Evolutionary conservation across 1,284 basidiomycete genomes (phyloP).

Genomic region (Cryptococcus hybrid): DNA sequence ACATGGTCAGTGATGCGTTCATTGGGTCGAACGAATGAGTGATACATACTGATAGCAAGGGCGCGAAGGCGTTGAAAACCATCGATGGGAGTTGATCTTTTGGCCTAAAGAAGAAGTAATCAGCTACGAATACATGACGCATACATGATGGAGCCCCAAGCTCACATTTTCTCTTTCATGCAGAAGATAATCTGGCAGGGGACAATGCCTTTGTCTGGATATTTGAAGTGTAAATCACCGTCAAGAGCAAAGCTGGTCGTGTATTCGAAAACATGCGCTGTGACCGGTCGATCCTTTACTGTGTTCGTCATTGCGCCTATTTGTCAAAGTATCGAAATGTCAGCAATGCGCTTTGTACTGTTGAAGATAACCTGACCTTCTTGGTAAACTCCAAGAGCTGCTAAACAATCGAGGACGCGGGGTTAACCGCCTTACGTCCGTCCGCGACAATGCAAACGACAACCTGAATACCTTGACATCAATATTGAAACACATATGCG

Average conservation of each 20-base stretch:
- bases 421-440: slow-evolving; percentile 87
- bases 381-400: slow-evolving; percentile 58
- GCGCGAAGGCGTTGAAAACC: slow-evolving; percentile 90
- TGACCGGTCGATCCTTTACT: slow-evolving; percentile 82
- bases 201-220: slow-evolving; percentile 88
- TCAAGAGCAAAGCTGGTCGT: slow-evolving; percentile 89
- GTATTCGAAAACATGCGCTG: slow-evolving; percentile 88
- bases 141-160: neutral
- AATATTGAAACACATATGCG: neutral
- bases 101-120: slow-evolving; percentile 53
- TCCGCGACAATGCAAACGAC: slow-evolving; percentile 96
- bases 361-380: slow-evolving; percentile 40
- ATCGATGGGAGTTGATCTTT: slow-evolving; percentile 96
- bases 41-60: slow-evolving; percentile 30
- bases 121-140: slow-evolving; percentile 1
- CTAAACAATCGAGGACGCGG: slow-evolving; percentile 82
- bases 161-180: slow-evolving; percentile 86
- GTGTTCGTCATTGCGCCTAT: slow-evolving; percentile 81
- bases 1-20: slow-evolving; percentile 32
- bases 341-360: neutral
- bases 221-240: slow-evolving; percentile 85
- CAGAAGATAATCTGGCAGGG: slow-evolving; percentile 86
- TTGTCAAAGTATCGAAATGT: neutral
- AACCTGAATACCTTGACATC: slow-evolving; percentile 56
- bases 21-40: neutral